Base-by-base conservation (phyloP, 305 asterid genomes). In the Caryopteris hybrid region DNA sequence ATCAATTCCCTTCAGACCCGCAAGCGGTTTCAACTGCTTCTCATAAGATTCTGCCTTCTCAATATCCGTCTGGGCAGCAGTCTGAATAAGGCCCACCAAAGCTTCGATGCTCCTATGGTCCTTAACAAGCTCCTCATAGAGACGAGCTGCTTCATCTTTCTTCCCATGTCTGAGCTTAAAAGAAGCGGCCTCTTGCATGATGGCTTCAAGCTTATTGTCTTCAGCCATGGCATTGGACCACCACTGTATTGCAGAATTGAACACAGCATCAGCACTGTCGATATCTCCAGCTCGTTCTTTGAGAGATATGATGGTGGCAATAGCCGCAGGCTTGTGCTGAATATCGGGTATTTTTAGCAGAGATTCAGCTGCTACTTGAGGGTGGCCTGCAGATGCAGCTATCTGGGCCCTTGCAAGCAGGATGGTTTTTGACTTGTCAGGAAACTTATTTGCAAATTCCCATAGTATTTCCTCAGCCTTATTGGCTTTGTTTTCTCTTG, bases 311-410 rank as follows among this genome's bases (percentile, higher is more conserved):
- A 94, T 46, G 64, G 99, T 94, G 66, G 99, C 95, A 21, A 89
- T 85, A 9, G 96, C 89, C 16, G 98, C 96, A 9, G 95, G 99
- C 79, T 68, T 78, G 78, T 91, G 99, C 74, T 91, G 98, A 64
- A 94, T 91, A 51, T 91, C 95, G 1, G 74, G 76, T 62, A 91
- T 86, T 72, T 82, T 91, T 20, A 77, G 85, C 51, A 94, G 87
- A 52, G 99, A 91, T 20, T 94, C 99, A 0, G 99, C 96, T 18
- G 97, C 93, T 74, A 91, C 75, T 75, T 87, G 96, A 39, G 83
- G 90, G 72, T 91, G 99, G 65, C 96, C 97, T 14, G 96, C 95
- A 71, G 93, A 78, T 23, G 98, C 92, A 18, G 99, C 98, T 31
- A 91, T 80, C 75, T 94, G 99, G 21, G 99, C 97, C 74, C 96